Base-by-base conservation (phyloP, 768 basidiomycete genomes). In the Macrocybe gigantea region DNA sequence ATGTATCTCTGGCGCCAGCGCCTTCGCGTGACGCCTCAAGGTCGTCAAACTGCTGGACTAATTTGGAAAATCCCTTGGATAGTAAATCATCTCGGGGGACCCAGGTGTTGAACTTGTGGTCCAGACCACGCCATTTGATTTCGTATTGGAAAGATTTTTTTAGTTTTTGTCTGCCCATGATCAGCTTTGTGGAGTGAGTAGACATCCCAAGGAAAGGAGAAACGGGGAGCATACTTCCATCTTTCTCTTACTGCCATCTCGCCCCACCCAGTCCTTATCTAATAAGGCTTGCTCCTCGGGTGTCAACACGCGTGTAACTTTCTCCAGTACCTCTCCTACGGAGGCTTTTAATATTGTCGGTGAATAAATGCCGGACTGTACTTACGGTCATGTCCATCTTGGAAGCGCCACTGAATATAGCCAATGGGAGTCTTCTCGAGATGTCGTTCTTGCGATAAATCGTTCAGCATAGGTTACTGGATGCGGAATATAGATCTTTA, bases 321-420 rank as follows among this genome's bases (percentile, higher is more conserved):
- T 96, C 68, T 94, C 91, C 54, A 96, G 58, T 33, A 95, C 70
- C 69, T 98, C 94, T 55, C 87, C 87, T 90, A 39, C 9, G 32
- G 53, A 44, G 14, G 41, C 38, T 43, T 50, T 48, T 51, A 37
- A 47, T 41, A 46, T 35, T 48, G 47, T 7, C 12, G 37, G 33
- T 11, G 11, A 33, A 7, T 13, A 41, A 15, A 32, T 30, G 33
- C 5, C 38, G 43, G 36, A 51, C 42, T 54, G 51, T 7, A 73
- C 82, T 55, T 64, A 88, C 93, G 88, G 75, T 98, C 94, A 67
- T 95, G 88, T 42, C 94, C 95, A 65, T 96, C 94, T 64, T 97
- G 94, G 81, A 93, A 98, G 57, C 94, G 88, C 94, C 94, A 98
- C 70, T 96, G 93, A 58, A 97, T 96, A 62, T 98, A 98, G 47